These are phyloP conservation scores for Gilbertella persicaria DNA, from an alignment of 371 early-diverging fungal species.

Conservation along the genomic window DNA sequence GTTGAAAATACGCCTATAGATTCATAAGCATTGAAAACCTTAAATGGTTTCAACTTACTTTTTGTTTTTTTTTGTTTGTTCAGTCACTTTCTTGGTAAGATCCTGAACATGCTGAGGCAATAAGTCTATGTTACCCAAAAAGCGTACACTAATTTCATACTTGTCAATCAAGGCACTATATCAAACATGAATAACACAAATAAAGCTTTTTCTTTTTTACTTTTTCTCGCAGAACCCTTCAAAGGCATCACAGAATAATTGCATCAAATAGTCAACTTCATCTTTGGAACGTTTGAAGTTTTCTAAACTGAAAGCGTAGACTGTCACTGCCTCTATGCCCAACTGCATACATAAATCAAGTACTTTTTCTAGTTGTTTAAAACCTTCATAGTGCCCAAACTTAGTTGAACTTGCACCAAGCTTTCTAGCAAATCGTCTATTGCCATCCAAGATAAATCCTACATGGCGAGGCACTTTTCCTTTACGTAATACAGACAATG, in stretches of 20 bases:
- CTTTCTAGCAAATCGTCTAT: slow-evolving; percentile 89
- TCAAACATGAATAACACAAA: background rate
- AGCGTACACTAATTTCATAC: slow-evolving; percentile 74
- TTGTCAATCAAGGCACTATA: slow-evolving; percentile 74
- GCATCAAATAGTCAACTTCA: slow-evolving; percentile 93
- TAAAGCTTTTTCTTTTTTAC: slow-evolving; percentile 35
- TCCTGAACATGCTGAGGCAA: slow-evolving; percentile 69
- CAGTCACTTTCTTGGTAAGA: slow-evolving; percentile 63
- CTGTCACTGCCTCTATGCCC: slow-evolving; percentile 90
- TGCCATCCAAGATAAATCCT: slow-evolving; percentile 99
- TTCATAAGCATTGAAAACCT: background rate
- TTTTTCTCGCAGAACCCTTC: slow-evolving; percentile 70
- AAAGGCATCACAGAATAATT: slow-evolving; percentile 78
- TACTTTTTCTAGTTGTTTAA: slow-evolving; percentile 73
- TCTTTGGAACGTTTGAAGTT: slow-evolving; percentile 93
- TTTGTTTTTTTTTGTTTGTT: slow-evolving; percentile 70
- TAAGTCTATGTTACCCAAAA: slow-evolving; percentile 80
- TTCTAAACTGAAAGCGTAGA: slow-evolving; percentile 97
- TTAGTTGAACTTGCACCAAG: slow-evolving; percentile 44
- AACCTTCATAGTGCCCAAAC: slow-evolving; percentile 87
- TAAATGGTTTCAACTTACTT: slow-evolving; percentile 35
- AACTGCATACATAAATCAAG: slow-evolving; percentile 86
- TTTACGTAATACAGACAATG: slow-evolving; percentile 54
- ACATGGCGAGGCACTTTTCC: slow-evolving; percentile 94
- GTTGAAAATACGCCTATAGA: slow-evolving; percentile 75